Base-by-base conservation (phyloP, 1,139 yeast species). In the Protomyces pachydermus region DNA sequence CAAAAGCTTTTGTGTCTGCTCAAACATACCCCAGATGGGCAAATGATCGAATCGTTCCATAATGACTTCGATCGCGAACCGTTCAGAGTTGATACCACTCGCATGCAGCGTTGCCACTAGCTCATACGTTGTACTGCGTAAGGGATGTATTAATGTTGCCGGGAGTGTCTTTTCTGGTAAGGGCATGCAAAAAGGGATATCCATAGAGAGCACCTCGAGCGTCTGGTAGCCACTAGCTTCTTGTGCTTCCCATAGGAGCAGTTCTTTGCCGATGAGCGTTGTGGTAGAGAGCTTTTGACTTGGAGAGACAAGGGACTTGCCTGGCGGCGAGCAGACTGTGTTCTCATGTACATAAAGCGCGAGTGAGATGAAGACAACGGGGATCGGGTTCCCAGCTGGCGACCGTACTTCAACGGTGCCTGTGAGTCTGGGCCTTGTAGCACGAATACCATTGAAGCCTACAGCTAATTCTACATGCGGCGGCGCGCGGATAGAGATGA, bases 71-170 rank as follows among this genome's bases (percentile, higher is more conserved):
- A 60, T 54, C 23, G 60, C 60, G 42, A 54, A 56, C n/a, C 60
- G 23, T 35, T 54, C 60, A 10, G 46, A 28, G 2, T 46, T 37
- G 9, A 48, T 23, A 20, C 54, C 23, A 20, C 35, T 34, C n/a
- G 64, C 50, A 46, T 60, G 60, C n/a, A 60, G 64, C 5, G 60
- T 55, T 16, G 64, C 64, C n/a, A 60, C 60, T 16, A 60, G 60
- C 55, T 60, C 60, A 51, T 60, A 60, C n/a, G 60, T 54, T 10
- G 60, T 60, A n/a, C 60, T 55, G 18, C 64, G 48, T 3, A 55
- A 48, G 5, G 55, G 28, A 35, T 54, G 46, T 18, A 50, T 45
- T 20, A 60, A 48, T 8, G 64, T 54, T 5, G 60, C 64, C 6
- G 64, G 64, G 37, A 55, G 48, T 14, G 46, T 46, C n/a, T 38